These are phyloP conservation scores for Ogataea paradorogensis DNA, from an alignment of 805 yeast genomes.

Conservation along the genomic window DNA sequence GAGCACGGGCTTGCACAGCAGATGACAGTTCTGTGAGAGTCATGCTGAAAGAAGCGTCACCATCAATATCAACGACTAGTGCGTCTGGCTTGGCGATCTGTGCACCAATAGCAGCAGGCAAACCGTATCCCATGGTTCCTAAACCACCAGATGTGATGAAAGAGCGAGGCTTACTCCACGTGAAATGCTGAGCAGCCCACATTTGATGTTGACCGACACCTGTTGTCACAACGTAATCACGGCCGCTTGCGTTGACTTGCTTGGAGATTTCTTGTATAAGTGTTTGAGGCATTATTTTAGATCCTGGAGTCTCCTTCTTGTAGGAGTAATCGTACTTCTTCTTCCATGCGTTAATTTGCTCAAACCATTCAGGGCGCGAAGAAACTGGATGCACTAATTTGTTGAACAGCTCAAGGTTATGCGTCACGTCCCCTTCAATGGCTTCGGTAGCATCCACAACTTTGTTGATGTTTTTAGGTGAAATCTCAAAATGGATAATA, in stretches of 20 bases:
- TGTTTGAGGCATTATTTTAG: conserved; percentile 89
- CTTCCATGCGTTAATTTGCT: conserved; percentile 76
- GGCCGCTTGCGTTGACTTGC: conserved; percentile 59
- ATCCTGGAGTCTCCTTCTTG: conserved; percentile 74
- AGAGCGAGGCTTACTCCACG: conserved; percentile 89
- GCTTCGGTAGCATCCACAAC: conserved; percentile 96
- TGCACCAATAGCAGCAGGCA: conserved; percentile 98
- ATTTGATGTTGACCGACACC: conserved; percentile 99
- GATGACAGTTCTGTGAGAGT: conserved; percentile 89
- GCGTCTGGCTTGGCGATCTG: conserved; percentile 96
- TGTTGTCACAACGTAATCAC: conserved; percentile 85
- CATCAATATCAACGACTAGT: conserved; percentile 93
- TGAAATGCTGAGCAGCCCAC: conserved; percentile 99
- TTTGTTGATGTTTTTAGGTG: conserved; percentile 96
- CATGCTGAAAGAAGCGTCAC: conserved; percentile 99
- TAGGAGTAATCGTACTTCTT: conserved; percentile 81
- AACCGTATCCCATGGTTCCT: conserved; percentile 98
- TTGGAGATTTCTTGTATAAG: conserved; percentile 74
- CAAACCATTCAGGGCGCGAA: conserved; percentile 78
- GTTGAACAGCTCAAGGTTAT: conserved; percentile 67
- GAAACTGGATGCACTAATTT: conserved; percentile 65
- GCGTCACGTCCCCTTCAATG: conserved; percentile 91
- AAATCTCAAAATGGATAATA: conserved; percentile 91
- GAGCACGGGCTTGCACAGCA: conserved; percentile 91
- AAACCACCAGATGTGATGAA: conserved; percentile 98